These are phyloP conservation scores for Blastobotrys ciferrii DNA, from an alignment of 1,139 yeast species.

Conservation along the genomic window DNA sequence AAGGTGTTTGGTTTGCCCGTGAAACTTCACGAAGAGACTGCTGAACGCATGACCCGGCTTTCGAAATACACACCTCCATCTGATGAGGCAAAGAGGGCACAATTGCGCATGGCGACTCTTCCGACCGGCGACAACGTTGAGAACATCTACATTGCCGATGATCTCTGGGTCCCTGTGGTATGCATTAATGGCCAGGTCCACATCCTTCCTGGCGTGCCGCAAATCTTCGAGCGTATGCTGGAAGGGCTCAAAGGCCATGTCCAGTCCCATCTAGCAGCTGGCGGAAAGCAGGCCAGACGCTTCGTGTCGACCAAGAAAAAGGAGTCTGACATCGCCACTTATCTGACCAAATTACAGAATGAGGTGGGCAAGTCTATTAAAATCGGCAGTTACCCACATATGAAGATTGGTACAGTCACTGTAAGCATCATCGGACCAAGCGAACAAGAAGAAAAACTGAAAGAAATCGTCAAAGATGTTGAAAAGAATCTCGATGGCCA, in stretches of 20 bases:
- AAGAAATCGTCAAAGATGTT: constrained; percentile 48
- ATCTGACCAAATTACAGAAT: constrained; percentile 51
- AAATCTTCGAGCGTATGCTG: constrained; percentile 58
- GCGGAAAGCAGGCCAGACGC: constrained; percentile 44
- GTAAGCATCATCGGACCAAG: constrained; percentile 67
- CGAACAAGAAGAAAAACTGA: constrained; percentile 40
- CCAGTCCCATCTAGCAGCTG: constrained; percentile 34
- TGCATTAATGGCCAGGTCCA: constrained; percentile 60
- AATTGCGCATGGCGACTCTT: constrained; percentile 74
- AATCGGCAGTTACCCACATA: constrained; percentile 83
- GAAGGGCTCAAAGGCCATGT: constrained; percentile 41
- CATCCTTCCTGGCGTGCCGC: constrained; percentile 82
- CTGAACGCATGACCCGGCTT: constrained; percentile 54
- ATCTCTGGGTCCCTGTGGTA: constrained; percentile 82
- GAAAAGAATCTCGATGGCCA: constrained; percentile 49
- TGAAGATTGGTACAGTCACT: constrained; percentile 59
- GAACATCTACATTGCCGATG: constrained; percentile 51
- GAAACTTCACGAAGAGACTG: constrained; percentile 55
- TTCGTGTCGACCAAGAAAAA: constrained; percentile 60
- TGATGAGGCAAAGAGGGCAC: constrained; percentile 53
- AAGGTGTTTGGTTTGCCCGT: constrained; percentile 56
- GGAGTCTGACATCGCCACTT: constrained; percentile 71
- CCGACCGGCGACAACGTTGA: constrained; percentile 54
- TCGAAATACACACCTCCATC: constrained; percentile 43
- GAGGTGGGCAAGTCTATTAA: constrained; percentile 51